Base-by-base conservation (phyloP, 306 rosid genomes). In the Acacia acuminata region DNA sequence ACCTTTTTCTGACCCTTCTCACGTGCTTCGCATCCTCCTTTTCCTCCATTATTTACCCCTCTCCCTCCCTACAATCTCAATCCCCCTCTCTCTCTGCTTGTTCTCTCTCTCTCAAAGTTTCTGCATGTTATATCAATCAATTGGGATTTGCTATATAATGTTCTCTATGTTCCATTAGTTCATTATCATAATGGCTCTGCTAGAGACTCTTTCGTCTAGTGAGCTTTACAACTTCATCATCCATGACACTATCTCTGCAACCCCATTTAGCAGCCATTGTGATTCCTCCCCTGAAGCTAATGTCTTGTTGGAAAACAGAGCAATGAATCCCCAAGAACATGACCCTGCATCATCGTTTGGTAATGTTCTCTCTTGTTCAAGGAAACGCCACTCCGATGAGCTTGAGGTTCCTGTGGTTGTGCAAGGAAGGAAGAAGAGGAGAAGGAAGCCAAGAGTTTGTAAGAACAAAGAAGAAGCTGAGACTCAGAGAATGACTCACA, bases 391-490 rank as follows among this genome's bases (percentile, higher is more conserved):
- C 66, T 60, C 71, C 0, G n/a, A 53, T 5, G 84, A 79, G 30
- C 69, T 75, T 25, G 3, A 84, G 60, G 86, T 22, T 25, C 90
- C 70, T 32, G 36, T 7, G 8, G 8, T 15, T 64, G 70, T 17
- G 12, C 70, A 83, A 88, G 86, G 84, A 71, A 85, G 84, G 85
- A 93, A 88, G 90, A 95, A 86, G 87, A 89, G 99, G 77, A 94
- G 87, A 79, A 89, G 98, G 43, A 92, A 89, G 84, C 80, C 94
- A 42, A 96, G 90, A 83, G 87, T 87, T 68, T 92, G 92, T 77
- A 96, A 93, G 87, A 94, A 91, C 88, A 92, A 89, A 77, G 99
- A 96, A 82, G 97, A 94, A 50, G 94, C 97, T 58, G 99, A 96
- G 85, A 90, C 91, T 1, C 99, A 96, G 45, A 94, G 99, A 85